phyloP scores from a whole-genome alignment of 2,329 filamentous ascomycete genomes.

The Alternaria rosae region DNA sequence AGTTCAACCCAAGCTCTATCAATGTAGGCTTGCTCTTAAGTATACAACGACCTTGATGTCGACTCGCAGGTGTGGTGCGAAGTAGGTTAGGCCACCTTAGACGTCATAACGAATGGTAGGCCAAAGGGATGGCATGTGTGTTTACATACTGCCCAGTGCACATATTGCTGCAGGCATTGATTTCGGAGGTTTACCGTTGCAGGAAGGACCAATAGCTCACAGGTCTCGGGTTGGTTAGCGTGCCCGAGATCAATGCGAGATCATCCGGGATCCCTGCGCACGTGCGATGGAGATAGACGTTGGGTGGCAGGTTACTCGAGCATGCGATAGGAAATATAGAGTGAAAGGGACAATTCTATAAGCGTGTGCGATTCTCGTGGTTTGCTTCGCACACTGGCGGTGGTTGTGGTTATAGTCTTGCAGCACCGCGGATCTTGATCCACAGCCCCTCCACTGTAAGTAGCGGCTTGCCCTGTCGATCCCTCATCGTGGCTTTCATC shows the following conservation, averaged over 20 bases:
- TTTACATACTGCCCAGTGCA: constrained; percentile 7
- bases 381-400: neutral
- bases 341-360: neutral
- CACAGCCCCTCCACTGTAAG: constrained; percentile 30
- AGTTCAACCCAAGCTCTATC: neutral
- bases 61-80: constrained; percentile 1
- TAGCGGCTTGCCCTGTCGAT: constrained; percentile 30
- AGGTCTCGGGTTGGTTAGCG: constrained; percentile 16
- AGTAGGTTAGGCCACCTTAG: neutral
- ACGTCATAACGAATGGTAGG: constrained; percentile 17
- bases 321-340: neutral
- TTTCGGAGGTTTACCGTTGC: constrained; percentile 15
- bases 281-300: constrained; percentile 15
- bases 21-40: constrained; percentile 6
- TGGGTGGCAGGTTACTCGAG: constrained; percentile 6
- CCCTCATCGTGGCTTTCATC: constrained; percentile 33
- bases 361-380: neutral
- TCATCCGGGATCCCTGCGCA: constrained; percentile 18
- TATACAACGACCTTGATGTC: constrained; percentile 8
- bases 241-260: constrained; percentile 14
- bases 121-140: constrained; percentile 18
- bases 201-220: constrained; percentile 18
- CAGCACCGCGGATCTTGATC: constrained; percentile 25
- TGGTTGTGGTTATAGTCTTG: constrained; percentile 22
- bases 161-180: constrained; percentile 20